These are phyloP conservation scores for Hysterangium stoloniferum DNA, from an alignment of 768 basidiomycete species.

Conservation along the genomic window DNA sequence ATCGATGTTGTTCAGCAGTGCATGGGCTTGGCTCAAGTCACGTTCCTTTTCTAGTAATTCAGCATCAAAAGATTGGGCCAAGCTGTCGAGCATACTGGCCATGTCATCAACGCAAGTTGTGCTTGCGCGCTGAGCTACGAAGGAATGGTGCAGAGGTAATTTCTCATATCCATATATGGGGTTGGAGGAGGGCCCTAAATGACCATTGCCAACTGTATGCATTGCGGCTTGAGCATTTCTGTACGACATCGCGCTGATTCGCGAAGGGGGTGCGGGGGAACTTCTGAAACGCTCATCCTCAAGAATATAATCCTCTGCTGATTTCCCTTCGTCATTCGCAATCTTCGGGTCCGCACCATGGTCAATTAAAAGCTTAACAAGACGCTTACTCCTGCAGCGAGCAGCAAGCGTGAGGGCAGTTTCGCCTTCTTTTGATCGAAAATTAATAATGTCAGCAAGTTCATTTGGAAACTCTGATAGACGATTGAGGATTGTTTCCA, in stretches of 20 bases:
- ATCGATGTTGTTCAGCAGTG: constrained; percentile 78
- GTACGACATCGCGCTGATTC: constrained; percentile 60
- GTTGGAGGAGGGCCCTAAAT: constrained; percentile 2
- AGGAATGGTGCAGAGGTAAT: constrained; percentile 76
- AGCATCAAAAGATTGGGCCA: constrained; percentile 86
- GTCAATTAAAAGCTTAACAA: constrained; percentile 93
- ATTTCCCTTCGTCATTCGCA: constrained; percentile 90
- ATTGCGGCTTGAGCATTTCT: constrained; percentile 59
- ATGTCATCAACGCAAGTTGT: constrained; percentile 82
- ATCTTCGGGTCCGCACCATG: constrained; percentile 96
- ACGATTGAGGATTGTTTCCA: constrained; percentile 89
- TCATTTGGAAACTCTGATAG: constrained; percentile 92
- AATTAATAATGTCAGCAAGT: constrained; percentile 96
- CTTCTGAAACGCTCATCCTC: constrained; percentile 97
- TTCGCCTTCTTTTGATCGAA: constrained; percentile 98
- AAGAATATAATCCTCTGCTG: constrained; percentile 95
- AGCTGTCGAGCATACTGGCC: constrained; percentile 75
- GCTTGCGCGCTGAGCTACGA: constrained; percentile 78
- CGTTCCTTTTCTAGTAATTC: constrained; percentile 90
- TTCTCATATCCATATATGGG: constrained; percentile 31
- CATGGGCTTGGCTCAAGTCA: constrained; percentile 83
- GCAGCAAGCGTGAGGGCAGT: constrained; percentile 96
- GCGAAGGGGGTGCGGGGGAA: constrained; percentile 74
- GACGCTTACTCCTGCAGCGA: constrained; percentile 86
- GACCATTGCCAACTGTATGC: constrained; percentile 41